Conservation (phyloP, 495 filamentous ascomycete species). For the Talaromyces nanjingensis region DNA sequence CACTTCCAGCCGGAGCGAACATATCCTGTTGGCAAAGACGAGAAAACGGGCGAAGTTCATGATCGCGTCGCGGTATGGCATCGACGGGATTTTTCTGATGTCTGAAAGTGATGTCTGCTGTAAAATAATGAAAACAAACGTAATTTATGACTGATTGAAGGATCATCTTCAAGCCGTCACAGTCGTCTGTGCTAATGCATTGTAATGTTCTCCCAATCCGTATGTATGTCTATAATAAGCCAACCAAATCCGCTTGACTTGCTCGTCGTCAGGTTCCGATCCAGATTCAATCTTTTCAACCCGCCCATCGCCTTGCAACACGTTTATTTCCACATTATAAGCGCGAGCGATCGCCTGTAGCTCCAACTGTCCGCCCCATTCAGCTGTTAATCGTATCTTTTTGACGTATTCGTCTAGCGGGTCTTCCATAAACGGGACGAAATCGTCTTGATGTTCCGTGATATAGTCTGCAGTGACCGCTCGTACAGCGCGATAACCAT, state of each 20-base stretch:
- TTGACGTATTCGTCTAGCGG: conserved; percentile 63
- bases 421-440: conserved; percentile 74
- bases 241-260: conserved; percentile 63
- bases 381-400: conserved; percentile 80
- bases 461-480: conserved; percentile 52
- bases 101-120: neutral
- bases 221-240: conserved; percentile 92
- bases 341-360: conserved; percentile 74
- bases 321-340: conserved; percentile 75
- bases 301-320: conserved; percentile 73
- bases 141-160: neutral
- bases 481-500: conserved; percentile 41
- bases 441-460: conserved; percentile 50
- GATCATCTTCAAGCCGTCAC: neutral
- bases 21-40: conserved; percentile 46
- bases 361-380: conserved; percentile 95
- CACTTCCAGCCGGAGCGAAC: conserved; percentile 64
- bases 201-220: conserved; percentile 95
- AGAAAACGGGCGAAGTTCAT: conserved; percentile 24
- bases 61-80: conserved; percentile 35
- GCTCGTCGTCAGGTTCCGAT: conserved; percentile 38
- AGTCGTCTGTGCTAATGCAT: conserved; percentile 51
- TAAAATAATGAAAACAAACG: neutral
- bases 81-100: conserved; percentile 15
- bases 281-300: conserved; percentile 66